A percentile compares a stretch with the other conserved stretches of the same genome.
phyloP scores from a whole-genome alignment of 305 asterid genomes.

The Caryopteris hybrid region DNA sequence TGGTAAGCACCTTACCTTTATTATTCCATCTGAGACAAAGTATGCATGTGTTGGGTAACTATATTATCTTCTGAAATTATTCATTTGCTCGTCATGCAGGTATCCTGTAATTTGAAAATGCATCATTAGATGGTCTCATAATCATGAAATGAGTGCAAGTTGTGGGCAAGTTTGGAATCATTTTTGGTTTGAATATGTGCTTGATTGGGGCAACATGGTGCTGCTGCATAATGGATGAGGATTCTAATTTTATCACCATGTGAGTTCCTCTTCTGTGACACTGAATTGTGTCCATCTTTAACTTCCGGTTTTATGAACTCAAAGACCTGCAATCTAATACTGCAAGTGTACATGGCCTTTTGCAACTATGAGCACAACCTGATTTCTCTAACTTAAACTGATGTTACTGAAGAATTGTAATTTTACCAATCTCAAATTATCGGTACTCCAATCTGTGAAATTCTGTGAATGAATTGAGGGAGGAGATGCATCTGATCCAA shows the following conservation, averaged over 20 bases:
- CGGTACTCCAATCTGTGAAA: neutral
- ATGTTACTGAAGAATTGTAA: neutral
- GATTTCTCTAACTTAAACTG: neutral
- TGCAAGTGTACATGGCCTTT: neutral
- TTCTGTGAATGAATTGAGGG: neutral
- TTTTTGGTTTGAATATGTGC: neutral
- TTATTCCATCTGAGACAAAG: neutral
- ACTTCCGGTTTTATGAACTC: neutral
- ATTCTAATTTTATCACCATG: neutral
- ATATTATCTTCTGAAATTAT: neutral
- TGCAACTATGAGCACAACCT: too few relatives aligned
- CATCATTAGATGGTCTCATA: neutral
- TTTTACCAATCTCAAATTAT: neutral
- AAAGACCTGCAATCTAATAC: neutral
- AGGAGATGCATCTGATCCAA: neutral
- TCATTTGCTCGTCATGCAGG: conserved; percentile 4
- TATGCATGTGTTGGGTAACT: neutral
- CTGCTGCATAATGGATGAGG: conserved; percentile 2
- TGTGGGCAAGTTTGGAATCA: neutral
- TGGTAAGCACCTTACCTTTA: neutral
- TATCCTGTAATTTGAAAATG: neutral
- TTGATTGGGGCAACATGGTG: neutral
- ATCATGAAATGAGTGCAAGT: neutral
- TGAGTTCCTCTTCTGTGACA: conserved; percentile 7
- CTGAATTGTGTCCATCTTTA: neutral